Evolutionary conservation across 345 rosid genomes (phyloP).

Genomic region (Boechera stricta): DNA sequence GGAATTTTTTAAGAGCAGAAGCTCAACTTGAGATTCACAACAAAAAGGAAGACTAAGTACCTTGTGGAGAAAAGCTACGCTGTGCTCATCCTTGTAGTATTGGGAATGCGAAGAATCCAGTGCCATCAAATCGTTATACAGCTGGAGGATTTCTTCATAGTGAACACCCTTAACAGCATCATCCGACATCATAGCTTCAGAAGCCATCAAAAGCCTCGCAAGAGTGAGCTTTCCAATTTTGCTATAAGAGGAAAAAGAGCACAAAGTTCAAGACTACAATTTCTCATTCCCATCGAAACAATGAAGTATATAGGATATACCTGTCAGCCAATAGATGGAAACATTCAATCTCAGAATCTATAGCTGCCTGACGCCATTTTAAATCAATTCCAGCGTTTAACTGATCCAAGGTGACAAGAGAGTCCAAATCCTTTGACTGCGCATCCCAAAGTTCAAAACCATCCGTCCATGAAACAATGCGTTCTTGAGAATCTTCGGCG

Average conservation of each 20-base stretch:
- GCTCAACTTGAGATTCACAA: constrained; percentile 18
- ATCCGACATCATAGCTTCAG: constrained; percentile 51
- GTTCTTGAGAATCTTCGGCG: constrained; percentile 42
- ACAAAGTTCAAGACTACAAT: constrained; percentile 4
- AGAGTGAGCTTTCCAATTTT: constrained; percentile 95
- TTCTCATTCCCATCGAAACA: constrained; percentile 8
- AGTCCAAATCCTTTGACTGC: constrained; percentile 49
- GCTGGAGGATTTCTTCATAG: constrained; percentile 67
- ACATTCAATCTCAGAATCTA: constrained; percentile 53
- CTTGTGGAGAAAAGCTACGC: constrained; percentile 70
- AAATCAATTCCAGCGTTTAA: constrained; percentile 46
- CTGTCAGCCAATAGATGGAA: constrained; percentile 65
- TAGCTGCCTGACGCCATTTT: constrained; percentile 61
- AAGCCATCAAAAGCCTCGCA: constrained; percentile 83
- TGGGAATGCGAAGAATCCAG: constrained; percentile 69
- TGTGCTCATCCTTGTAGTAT: constrained; percentile 79
- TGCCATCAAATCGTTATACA: constrained; percentile 68
- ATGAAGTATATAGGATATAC: constrained; percentile 50
- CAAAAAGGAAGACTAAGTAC: constrained; percentile 44
- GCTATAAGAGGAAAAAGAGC: constrained; percentile 49
- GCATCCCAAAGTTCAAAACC: constrained; percentile 55
- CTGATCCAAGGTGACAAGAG: constrained; percentile 44
- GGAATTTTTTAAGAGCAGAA: neutral
- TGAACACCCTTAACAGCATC: constrained; percentile 47
- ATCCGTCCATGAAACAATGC: constrained; percentile 61